A percentile compares a stretch with the other conserved stretches of the same genome.
These are phyloP conservation scores for Piper betle DNA, from an alignment of 164 flowering plant genomes.

Conservation along the genomic window DNA sequence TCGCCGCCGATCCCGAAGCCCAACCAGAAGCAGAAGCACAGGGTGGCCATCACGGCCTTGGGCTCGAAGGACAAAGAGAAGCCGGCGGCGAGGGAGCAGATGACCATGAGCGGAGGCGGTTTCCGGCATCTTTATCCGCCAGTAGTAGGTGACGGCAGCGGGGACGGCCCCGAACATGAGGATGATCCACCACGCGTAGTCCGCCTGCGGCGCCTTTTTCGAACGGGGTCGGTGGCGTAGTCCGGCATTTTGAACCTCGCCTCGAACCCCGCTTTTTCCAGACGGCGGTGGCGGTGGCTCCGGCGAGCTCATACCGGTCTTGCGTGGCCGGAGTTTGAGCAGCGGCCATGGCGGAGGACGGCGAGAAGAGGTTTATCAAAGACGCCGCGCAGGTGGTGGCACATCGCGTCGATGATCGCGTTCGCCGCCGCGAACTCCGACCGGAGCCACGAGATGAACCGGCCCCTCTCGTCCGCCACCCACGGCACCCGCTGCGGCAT, in stretches of 20 bases:
- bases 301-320: too few relatives aligned
- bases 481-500: constrained; percentile 26
- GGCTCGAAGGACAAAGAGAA: too few relatives aligned
- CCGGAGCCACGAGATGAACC: constrained; percentile 62
- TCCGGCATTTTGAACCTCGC: constrained; percentile 30
- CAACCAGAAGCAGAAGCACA: too few relatives aligned
- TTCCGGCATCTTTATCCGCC: constrained; percentile 82
- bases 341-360: constrained; percentile 32
- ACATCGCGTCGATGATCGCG: constrained; percentile 67
- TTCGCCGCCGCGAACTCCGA: constrained; percentile 86
- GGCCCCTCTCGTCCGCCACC: constrained; percentile 69
- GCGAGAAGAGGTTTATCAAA: constrained; percentile 46
- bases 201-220: constrained; percentile 44
- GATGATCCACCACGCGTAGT: constrained; percentile 59
- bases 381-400: constrained; percentile 44
- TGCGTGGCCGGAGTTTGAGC: neutral
- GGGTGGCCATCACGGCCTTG: too few relatives aligned
- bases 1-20: too few relatives aligned
- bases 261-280: constrained; percentile 20
- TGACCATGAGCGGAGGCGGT: too few relatives aligned
- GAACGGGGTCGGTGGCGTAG: constrained; percentile 34
- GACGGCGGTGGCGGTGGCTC: neutral
- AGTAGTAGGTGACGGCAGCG: constrained; percentile 61
- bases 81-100: too few relatives aligned
- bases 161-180: constrained; percentile 71